phyloP scores from a whole-genome alignment of 805 yeast species.

The Candida golubevii region DNA sequence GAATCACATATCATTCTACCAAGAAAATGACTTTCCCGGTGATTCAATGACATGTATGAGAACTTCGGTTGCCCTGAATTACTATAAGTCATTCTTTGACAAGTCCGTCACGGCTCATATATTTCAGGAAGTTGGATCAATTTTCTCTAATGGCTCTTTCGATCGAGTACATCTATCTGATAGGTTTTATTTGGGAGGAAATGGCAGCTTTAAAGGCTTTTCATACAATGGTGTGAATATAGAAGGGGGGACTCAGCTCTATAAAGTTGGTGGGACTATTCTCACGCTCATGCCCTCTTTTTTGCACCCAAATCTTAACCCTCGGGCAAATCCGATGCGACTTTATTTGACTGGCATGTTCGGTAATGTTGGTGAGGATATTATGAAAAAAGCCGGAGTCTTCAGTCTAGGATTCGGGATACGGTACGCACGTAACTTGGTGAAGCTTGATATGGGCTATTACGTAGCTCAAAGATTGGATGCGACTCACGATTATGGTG shows the following conservation, averaged over 20 bases:
- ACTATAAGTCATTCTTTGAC: conserved; percentile 40
- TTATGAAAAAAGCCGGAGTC: conserved; percentile 22
- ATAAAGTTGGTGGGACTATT: conserved; percentile 55
- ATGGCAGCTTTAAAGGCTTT: conserved; percentile 68
- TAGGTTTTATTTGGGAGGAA: conserved; percentile 80
- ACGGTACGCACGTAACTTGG: conserved; percentile 37
- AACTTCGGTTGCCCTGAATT: conserved; percentile 25
- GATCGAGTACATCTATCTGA: conserved; percentile 60
- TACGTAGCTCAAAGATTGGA: conserved; percentile 25
- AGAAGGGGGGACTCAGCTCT: conserved; percentile 65
- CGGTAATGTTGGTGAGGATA: conserved; percentile 49
- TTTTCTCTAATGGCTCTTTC: conserved; percentile 34
- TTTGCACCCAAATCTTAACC: conserved; percentile 20
- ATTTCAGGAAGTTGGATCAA: conserved; percentile 51
- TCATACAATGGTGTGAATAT: conserved; percentile 65
- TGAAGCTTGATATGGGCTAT: conserved; percentile 40
- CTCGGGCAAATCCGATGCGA: conserved; percentile 33
- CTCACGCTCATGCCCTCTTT: conserved; percentile 54
- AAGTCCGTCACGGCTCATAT: conserved; percentile 48
- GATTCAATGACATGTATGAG: conserved; percentile 30
- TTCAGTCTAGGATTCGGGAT: conserved; percentile 34
- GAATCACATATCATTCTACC: conserved; percentile 44
- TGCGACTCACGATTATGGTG: conserved; percentile 20
- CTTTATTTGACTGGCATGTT: conserved; percentile 62
- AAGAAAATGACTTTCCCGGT: conserved; percentile 23